These are phyloP conservation scores for Salix arbutifolia DNA, from an alignment of 345 rosid species.

Conservation along the genomic window DNA sequence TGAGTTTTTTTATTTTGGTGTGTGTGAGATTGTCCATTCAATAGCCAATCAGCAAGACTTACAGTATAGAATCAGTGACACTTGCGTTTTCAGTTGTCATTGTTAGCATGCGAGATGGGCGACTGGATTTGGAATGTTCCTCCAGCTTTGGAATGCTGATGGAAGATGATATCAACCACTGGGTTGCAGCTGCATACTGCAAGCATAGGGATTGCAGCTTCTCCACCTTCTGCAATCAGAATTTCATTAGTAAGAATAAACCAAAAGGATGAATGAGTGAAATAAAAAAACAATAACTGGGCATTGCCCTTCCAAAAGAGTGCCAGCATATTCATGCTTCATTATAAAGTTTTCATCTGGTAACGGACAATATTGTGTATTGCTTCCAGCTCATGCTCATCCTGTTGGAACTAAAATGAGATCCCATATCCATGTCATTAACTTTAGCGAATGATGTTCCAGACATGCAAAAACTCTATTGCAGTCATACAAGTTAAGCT, in stretches of 20 bases:
- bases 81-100: conserved; percentile 43
- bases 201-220: conserved; percentile 77
- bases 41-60: conserved; percentile 37
- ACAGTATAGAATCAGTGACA: conserved; percentile 77
- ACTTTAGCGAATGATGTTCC: not conserved
- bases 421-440: not conserved
- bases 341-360: not conserved
- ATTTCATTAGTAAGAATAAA: conserved; percentile 6
- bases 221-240: conserved; percentile 79
- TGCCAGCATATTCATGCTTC: not conserved
- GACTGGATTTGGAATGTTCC: conserved; percentile 36
- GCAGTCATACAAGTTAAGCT: not conserved
- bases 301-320: not conserved
- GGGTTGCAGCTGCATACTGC: conserved; percentile 90
- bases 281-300: not conserved
- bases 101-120: conserved; percentile 40
- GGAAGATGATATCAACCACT: conserved; percentile 90
- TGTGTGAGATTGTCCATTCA: too few relatives aligned
- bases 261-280: conserved; percentile 5
- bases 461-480: not conserved
- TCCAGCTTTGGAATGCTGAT: conserved; percentile 49
- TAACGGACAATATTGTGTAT: not conserved
- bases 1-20: not conserved
- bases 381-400: not conserved
- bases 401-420: not conserved